Conservation (phyloP, 2,329 filamentous ascomycete species). For the Exophiala calicioides region DNA sequence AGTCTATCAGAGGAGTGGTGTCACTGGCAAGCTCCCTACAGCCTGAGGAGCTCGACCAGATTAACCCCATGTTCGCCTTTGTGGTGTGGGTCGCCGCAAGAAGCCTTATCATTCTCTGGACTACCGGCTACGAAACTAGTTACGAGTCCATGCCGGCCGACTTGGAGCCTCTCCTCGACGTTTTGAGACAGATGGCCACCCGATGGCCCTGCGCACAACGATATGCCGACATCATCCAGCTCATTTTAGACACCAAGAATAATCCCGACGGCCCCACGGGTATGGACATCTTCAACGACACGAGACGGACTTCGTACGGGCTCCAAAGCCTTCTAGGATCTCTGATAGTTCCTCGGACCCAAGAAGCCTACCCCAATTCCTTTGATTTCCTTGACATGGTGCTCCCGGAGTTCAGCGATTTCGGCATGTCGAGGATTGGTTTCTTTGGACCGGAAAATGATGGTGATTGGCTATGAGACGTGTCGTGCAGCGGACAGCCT, state of each 20-base stretch:
- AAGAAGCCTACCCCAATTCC: conserved; percentile 3
- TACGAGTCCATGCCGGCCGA: conserved; percentile 11
- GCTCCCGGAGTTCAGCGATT: conserved; percentile 5
- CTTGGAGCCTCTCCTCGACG: conserved; percentile 10
- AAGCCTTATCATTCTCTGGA: conserved; percentile 19
- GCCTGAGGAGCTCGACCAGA: conserved; percentile 8
- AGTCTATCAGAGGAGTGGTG: conserved; percentile 5
- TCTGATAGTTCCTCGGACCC: background rate
- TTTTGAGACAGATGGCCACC: conserved; percentile 12
- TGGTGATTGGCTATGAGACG: conserved; percentile 11
- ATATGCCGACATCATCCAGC: conserved; percentile 17
- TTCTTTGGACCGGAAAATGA: conserved; percentile 12
- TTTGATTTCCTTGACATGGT: conserved; percentile 15
- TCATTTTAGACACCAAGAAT: conserved; percentile 16
- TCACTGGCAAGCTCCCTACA: conserved; percentile 10
- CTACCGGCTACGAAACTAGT: conserved; percentile 8
- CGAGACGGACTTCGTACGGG: conserved; percentile 14
- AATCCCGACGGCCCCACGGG: conserved; percentile 12
- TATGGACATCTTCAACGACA: conserved; percentile 16
- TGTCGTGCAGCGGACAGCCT: background rate
- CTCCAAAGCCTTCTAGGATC: conserved; percentile 12
- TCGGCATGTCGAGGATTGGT: conserved; percentile 4
- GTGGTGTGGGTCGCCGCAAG: conserved; percentile 14
- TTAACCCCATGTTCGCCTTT: conserved; percentile 15
- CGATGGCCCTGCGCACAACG: conserved; percentile 13